Evolutionary conservation across 305 asterid genomes (phyloP), one percentile per base, ranked within the genome.

Genomic region (Fraxinus sp.): DNA sequence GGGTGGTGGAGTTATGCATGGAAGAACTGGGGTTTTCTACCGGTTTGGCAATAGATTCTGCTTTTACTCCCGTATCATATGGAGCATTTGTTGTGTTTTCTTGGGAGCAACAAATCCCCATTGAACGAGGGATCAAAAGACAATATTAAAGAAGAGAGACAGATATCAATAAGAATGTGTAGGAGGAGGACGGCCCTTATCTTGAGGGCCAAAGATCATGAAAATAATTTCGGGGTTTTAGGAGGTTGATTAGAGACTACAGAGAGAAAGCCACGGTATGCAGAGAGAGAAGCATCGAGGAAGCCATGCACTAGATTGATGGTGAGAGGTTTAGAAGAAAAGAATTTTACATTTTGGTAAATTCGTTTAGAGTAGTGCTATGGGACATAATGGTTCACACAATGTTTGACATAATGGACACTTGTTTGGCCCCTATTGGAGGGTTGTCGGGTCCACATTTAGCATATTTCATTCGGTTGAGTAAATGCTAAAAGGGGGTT

Each of bases 71-170:
- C 26, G 26, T 33, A 1, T 71, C 76, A 14, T 71, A 14, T 70
- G 22, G 41, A 32, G 76, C 22, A 33, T 33, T 71, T 32, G 74
- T 26, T 66, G 44, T 33, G 46, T 71, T 71, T 71, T 71, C 76
- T 71, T n/a, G 44, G 18, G 76, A 71, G 76, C 44, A 71, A 71
- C 76, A 71, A 71, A 16, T 71, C 36, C 76, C 76, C 76, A 71
- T 71, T 33, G 76, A 71, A 71, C 44, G 26, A 71, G 46, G 46
- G 13, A 30, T 71, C 13, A 71, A 71, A 16, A 16, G 24, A 71
- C 6, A 32, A 33, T 37, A 71, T 32, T 71, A 71, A 33, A 33
- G 76, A 71, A 16, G 5, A 14, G 76, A 71, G 76, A 14, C 10
- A n/a, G 26, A 33, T 71, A 71, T 33, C 5, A 37, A 71, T 16